These are phyloP conservation scores for Eimeria falciformis DNA, from an alignment of 169 alveolate species.

Conservation along the genomic window DNA sequence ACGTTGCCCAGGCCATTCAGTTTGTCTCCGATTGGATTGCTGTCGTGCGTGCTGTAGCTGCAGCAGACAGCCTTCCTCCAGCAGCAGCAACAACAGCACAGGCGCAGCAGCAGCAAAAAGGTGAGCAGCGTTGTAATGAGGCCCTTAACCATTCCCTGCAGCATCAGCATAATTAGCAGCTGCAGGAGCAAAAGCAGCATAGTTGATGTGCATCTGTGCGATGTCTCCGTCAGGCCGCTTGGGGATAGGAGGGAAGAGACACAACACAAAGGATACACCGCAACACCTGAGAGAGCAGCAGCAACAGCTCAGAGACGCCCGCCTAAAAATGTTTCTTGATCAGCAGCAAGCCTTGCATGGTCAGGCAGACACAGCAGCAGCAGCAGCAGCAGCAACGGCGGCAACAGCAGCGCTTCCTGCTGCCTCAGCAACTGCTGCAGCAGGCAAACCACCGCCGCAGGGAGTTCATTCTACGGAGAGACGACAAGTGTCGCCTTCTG, in stretches of 20 bases:
- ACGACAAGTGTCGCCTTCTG: not conserved
- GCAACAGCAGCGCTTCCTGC: not conserved
- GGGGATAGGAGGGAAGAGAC: too few relatives aligned
- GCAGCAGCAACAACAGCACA: slow-evolving; percentile 1
- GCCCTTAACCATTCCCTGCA: not conserved
- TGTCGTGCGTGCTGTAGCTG: not conserved
- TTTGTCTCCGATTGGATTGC: not conserved
- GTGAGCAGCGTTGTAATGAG: too few relatives aligned
- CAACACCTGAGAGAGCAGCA: slow-evolving; percentile 50
- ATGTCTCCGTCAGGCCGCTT: not conserved
- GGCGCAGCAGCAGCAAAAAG: not conserved
- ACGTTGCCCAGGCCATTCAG: not conserved
- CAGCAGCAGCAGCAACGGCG: not conserved
- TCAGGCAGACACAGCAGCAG: not conserved
- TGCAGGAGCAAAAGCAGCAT: not conserved
- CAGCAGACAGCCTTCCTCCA: not conserved
- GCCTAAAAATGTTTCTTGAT: slow-evolving; percentile 25
- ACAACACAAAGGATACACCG: not conserved
- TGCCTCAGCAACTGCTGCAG: not conserved
- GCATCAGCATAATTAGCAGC: slow-evolving; percentile 9
- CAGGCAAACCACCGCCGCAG: not conserved
- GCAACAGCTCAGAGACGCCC: slow-evolving; percentile 4
- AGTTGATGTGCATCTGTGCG: not conserved
- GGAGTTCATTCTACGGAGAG: not conserved
- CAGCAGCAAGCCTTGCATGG: not conserved